Base-by-base conservation (phyloP, 441 rosid genomes). In the Croton laevigatus region DNA sequence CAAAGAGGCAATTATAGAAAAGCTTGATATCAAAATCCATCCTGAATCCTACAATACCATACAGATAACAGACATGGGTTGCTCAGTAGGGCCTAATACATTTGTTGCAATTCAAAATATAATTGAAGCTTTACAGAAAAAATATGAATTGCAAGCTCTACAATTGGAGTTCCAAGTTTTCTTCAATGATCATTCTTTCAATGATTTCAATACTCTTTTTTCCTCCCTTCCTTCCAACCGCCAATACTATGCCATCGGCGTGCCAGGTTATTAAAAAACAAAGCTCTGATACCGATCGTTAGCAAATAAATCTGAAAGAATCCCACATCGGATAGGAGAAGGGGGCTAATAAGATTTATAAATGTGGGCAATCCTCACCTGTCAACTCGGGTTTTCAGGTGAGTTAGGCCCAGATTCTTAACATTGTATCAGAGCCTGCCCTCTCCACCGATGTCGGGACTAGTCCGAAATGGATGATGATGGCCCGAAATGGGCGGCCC, bases 191-290 rank as follows among this genome's bases (percentile, higher is more conserved):
- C 74, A 71, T 61, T 13, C 69, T 16, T 36, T 65, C 48, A 78
- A 74, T 23, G 81, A 78, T 53, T 83, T 83, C 70, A 81, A 83
- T 65, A 77, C 81, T 20, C 81, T 77, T 62, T 77, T 83, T 66
- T 13, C 8, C 5, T 58, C 69, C 11, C 79, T 54, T 45, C 60
- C 17, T 12, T 36, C 34, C 36, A 27, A 19, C 19, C 59, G 67
- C 53, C 38, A 59, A 20, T 73, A 59, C 62, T 61, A 16, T 16
- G 61, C 59, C 3, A 14, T 27, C 2, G 72, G 76, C 6, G 45
- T 67, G 23, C 72, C 71, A 52, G 57, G 57, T 52, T 52, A 17
- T 0, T 52, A 51, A 5, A 2, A 52, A 14, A 52, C 5, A 3
- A 16, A 48, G 14, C 32, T 27, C 32, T 27, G 1, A 27, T 27